phyloP scores from a whole-genome alignment of 148 eudicot species.

The Silene conica region DNA sequence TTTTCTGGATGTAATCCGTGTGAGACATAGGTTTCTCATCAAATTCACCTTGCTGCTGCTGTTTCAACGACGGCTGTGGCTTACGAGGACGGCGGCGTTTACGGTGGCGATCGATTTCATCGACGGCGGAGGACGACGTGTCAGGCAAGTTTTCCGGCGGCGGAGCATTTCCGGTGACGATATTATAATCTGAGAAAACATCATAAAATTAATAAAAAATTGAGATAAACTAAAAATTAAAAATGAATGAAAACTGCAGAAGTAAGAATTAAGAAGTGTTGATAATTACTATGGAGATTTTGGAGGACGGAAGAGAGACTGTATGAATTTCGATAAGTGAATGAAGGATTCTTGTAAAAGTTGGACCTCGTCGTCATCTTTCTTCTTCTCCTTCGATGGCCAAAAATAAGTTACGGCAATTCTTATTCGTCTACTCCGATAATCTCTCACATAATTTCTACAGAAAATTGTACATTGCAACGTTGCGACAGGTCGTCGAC shows the following conservation, averaged over 20 bases:
- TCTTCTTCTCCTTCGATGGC: background rate
- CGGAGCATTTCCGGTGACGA: slow-evolving; percentile 50
- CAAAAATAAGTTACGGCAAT: no score
- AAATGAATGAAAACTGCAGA: background rate
- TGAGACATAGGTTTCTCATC: slow-evolving; percentile 68
- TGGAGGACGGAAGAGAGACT: slow-evolving; percentile 60
- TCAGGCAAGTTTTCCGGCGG: slow-evolving; percentile 23
- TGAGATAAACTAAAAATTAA: background rate
- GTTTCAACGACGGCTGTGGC: background rate
- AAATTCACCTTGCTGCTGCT: slow-evolving; percentile 17
- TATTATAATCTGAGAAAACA: slow-evolving; percentile 47
- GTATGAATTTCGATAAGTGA: slow-evolving; percentile 49
- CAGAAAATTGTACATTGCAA: no score
- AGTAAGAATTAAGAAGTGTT: background rate
- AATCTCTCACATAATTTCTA: no score
- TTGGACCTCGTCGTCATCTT: slow-evolving; percentile 58
- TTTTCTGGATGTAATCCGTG: slow-evolving; percentile 53
- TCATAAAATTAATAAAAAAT: background rate
- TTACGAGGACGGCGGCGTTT: slow-evolving; percentile 46
- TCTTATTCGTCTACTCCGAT: no score
- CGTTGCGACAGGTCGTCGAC: no score
- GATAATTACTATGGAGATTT: slow-evolving; percentile 46
- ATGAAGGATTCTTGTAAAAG: slow-evolving; percentile 75
- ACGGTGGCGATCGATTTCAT: background rate
- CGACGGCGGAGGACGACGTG: slow-evolving; percentile 1